Evolutionary conservation across 2,329 filamentous ascomycete species (phyloP).

Genomic region (Xylariomycetidae sp.): DNA sequence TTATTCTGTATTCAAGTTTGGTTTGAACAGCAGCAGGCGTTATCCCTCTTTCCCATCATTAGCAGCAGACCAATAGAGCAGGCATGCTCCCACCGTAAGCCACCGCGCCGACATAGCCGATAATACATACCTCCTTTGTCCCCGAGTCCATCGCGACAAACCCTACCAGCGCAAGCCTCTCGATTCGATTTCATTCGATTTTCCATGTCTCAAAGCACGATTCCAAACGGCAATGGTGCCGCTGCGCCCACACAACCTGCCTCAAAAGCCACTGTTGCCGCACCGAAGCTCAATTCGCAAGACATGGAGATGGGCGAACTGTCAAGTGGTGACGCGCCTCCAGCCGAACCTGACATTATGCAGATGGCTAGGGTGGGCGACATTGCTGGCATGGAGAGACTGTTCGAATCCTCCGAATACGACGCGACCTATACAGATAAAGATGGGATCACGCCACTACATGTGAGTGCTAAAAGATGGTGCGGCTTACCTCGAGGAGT

Average conservation of each 20-base stretch:
- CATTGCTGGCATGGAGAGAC: conserved; percentile 77
- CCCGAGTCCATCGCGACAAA: too few species aligned
- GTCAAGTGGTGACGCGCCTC: conserved; percentile 32
- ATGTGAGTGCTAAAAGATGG: conserved; percentile 72
- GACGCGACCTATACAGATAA: conserved; percentile 81
- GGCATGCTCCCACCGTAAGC: too few species aligned
- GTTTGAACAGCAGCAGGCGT: too few species aligned
- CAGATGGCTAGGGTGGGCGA: conserved; percentile 88
- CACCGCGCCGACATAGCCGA: too few species aligned
- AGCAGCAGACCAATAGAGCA: too few species aligned
- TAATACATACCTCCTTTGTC: too few species aligned
- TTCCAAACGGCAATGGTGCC: conserved; percentile 29
- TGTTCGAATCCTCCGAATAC: conserved; percentile 79
- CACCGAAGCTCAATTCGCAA: conserved; percentile 50
- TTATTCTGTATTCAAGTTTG: too few species aligned
- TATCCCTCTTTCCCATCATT: too few species aligned
- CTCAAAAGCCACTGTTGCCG: conserved; percentile 47
- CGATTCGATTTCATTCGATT: too few species aligned
- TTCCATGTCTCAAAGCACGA: conserved; percentile 40
- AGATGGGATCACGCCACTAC: conserved; percentile 91
- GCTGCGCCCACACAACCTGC: conserved; percentile 49
- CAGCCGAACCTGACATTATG: conserved; percentile 79
- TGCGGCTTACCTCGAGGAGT: background rate
- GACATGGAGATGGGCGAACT: conserved; percentile 53
- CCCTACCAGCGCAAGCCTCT: too few species aligned